Base-by-base conservation (phyloP, 768 basidiomycete species). In the Mycena kentingensis region DNA sequence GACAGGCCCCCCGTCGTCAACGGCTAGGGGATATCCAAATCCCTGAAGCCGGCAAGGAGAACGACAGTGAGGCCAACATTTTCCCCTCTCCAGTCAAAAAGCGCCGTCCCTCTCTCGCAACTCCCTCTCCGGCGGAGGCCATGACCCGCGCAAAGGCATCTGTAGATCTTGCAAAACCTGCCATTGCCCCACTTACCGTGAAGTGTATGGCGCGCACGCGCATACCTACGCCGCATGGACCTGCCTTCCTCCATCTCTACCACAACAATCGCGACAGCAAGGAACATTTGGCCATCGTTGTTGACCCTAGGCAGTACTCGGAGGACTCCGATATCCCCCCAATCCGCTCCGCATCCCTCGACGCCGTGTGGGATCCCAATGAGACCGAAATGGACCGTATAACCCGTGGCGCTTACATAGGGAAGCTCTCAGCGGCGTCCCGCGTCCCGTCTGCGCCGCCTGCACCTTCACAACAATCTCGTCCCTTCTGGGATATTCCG, bases 181-280 rank as follows among this genome's bases (percentile, higher is more conserved):
- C 62, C 11, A 62, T 68, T 41, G 54, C 66, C 16, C 71, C 70
- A 49, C 70, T 90, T n/a, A 75, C 84, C 50, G 90, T 98, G 25
- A 87, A 84, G 67, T 99, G 97, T 69, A 92, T 96, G 85, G 97
- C 93, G 12, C 89, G 97, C 51, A 98, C 97, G 3, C 88, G 97
- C 51, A 91, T 98, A 67, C 97, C 97, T 35, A 99, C 97, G 0
- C 91, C 92, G 0, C 92, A 98, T 62, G 96, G 95, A 5, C 85
- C 90, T 12, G 84, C 87, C 16, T 98, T 98, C 73, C 78, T 98
- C 10, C 93, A 98, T 63, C 73, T 98, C 48, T 98, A 98, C 73
- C 92, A 93, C 69, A 98, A 97, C 67, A 90, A 87, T 62, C 82
- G 79, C 47, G 97, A 98, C 72, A 75, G 67, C 67, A 98, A 98